These are phyloP conservation scores for Colletotrichum sojae DNA, from an alignment of 2,329 filamentous ascomycete species.

Conservation along the genomic window DNA sequence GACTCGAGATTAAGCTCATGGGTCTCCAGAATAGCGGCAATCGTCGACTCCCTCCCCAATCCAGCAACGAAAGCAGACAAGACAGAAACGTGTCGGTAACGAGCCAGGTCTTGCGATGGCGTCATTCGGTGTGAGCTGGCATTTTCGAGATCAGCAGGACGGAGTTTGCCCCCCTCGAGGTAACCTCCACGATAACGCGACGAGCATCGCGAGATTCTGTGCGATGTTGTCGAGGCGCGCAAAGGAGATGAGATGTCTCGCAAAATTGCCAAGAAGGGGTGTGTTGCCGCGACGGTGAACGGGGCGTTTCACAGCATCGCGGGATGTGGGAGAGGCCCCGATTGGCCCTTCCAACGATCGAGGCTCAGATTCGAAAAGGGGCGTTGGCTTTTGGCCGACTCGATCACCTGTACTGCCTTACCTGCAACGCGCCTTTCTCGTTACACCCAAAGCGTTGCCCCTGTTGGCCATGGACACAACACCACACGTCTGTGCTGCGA, in stretches of 20 bases:
- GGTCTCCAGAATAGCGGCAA: background rate
- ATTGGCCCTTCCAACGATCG: background rate
- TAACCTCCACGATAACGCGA: background rate
- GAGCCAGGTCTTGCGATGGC: too few species aligned
- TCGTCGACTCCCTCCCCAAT: background rate
- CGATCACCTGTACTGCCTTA: background rate
- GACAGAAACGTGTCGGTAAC: background rate
- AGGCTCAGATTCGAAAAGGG: background rate
- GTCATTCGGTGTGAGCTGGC: background rate
- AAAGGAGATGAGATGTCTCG: conserved; percentile 2
- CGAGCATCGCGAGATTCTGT: background rate
- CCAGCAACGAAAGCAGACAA: background rate
- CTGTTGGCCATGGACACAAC: too few species aligned
- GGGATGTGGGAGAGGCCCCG: background rate
- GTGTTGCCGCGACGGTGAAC: background rate
- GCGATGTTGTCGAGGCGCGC: background rate
- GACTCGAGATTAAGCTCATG: background rate
- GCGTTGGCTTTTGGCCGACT: background rate
- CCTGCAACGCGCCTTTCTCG: background rate
- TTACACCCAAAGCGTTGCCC: background rate
- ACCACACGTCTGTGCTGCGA: too few species aligned
- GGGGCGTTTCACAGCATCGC: background rate
- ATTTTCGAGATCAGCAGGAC: background rate
- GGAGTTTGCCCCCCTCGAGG: background rate
- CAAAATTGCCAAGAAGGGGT: background rate